Evolutionary conservation across 2,329 filamentous ascomycete species (phyloP).

Genomic region (Pyrenophora seminiperda): DNA sequence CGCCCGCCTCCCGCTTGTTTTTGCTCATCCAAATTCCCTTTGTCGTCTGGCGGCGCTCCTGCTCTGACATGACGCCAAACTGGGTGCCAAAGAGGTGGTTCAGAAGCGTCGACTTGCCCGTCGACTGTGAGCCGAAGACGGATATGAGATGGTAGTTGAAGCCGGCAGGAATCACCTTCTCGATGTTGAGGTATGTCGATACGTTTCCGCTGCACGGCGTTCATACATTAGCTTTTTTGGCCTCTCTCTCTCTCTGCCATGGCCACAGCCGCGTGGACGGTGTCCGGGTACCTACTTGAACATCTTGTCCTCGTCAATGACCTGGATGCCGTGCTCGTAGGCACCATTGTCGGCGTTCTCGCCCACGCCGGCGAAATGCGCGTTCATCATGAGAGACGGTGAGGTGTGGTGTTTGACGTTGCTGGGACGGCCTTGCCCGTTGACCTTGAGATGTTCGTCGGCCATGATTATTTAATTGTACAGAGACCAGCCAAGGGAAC

Average conservation of each 20-base stretch:
- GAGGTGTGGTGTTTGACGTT: constrained; percentile 50
- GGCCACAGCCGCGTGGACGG: not conserved
- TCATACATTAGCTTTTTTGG: constrained; percentile 25
- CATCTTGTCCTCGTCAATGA: constrained; percentile 93
- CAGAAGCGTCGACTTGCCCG: constrained; percentile 94
- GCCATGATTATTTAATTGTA: constrained; percentile 35
- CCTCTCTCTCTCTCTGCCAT: not conserved
- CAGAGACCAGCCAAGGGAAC: constrained; percentile 24
- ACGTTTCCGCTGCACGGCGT: constrained; percentile 67
- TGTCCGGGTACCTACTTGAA: constrained; percentile 75
- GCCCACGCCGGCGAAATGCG: constrained; percentile 74
- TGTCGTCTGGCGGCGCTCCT: constrained; percentile 91
- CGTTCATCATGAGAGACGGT: constrained; percentile 67
- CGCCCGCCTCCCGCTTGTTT: constrained; percentile 70
- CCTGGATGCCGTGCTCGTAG: constrained; percentile 94
- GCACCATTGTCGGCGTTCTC: constrained; percentile 67
- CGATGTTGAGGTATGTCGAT: constrained; percentile 78
- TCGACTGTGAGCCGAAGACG: constrained; percentile 98
- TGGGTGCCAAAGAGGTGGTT: constrained; percentile 95
- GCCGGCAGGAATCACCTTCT: constrained; percentile 81
- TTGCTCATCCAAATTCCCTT: constrained; percentile 99
- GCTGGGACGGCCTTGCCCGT: constrained; percentile 44
- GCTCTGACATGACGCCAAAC: constrained; percentile 97
- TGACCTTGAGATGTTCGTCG: constrained; percentile 38
- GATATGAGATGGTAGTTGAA: constrained; percentile 99